Conservation (phyloP, 2,329 filamentous ascomycete genomes). For the Cladophialophora exuberans region DNA sequence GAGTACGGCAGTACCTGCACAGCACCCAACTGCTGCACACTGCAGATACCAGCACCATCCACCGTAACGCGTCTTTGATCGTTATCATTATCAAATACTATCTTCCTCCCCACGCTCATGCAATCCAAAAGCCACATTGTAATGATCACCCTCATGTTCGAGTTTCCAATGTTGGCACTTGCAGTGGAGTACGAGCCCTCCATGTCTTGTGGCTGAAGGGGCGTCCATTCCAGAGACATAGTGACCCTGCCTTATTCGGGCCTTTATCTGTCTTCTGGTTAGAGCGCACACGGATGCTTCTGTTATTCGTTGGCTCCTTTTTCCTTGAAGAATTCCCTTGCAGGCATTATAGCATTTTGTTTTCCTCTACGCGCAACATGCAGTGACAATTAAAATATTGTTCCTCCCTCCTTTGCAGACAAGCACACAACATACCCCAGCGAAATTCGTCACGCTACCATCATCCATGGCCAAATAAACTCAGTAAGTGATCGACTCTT, state of each 20-base stretch:
- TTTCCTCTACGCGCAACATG: neutral
- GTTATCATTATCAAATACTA: neutral
- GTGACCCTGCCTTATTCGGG: conserved; percentile 1
- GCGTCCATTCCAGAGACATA: conserved; percentile 14
- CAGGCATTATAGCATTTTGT: neutral
- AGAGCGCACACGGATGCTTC: neutral
- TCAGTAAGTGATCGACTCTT: conserved; percentile 5
- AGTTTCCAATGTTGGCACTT: neutral
- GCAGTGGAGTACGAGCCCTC: neutral
- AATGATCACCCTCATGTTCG: conserved; percentile 5
- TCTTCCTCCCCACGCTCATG: neutral
- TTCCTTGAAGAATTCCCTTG: neutral
- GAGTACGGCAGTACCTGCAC: neutral
- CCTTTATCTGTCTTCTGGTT: conserved; percentile 4
- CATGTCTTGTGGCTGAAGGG: conserved; percentile 14
- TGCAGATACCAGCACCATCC: neutral
- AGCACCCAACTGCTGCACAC: too few relatives aligned
- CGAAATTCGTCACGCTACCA: conserved; percentile 4
- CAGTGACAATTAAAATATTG: neutral
- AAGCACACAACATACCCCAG: too few relatives aligned
- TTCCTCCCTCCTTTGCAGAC: neutral
- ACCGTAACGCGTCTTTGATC: neutral
- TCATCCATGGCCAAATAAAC: neutral
- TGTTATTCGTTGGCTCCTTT: conserved; percentile 4
- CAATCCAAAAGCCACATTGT: conserved; percentile 7